Base-by-base conservation (phyloP, 345 rosid genomes). In the Aquilaria yunnanensis region DNA sequence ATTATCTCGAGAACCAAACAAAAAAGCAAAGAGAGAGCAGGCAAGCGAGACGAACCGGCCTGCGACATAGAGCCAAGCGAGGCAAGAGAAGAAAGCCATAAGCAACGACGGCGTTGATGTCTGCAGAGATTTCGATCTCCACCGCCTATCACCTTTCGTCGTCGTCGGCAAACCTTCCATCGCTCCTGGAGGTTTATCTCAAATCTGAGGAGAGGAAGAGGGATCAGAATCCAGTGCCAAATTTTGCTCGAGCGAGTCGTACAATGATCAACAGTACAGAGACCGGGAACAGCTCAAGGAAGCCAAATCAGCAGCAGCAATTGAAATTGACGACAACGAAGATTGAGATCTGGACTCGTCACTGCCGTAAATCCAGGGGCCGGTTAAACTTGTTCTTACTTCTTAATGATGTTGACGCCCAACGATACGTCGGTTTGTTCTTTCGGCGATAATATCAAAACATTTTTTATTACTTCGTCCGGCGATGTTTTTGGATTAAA, bases 61-160 rank as follows among this genome's bases (percentile, higher is more conserved):
- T 54, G 96, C 97, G 59, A 89, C 96, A 65, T 92, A 89, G 68
- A 92, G 97, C 91, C 98, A 89, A 76, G 98, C 98, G 69, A 92
- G 65, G 71, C 96, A 92, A 65, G 97, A 92, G 84, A 87, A 82
- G 81, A 89, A 87, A 51, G 89, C 93, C 80, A 89, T 60, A 12
- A 84, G 56, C 37, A 89, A 63, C 3, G 98, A 89, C 0, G 96
- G 88, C 53, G 77, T 89, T 4, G 96, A 82, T 14, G 83, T 72
- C 62, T 63, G 85, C 6, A 65, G 64, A 75, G 81, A 71, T 85
- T 80, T 92, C 67, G 86, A 84, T 78, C 93, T 76, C 64, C 83
- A 64, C 61, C 97, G 81, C 62, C 88, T 72, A 49, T 92, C 98
- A 41, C 84, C 51, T 78, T 90, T 86, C 59, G 64, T 6, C 67